Base-by-base conservation (phyloP, 768 basidiomycete species). In the Suillus clintonianus region DNA sequence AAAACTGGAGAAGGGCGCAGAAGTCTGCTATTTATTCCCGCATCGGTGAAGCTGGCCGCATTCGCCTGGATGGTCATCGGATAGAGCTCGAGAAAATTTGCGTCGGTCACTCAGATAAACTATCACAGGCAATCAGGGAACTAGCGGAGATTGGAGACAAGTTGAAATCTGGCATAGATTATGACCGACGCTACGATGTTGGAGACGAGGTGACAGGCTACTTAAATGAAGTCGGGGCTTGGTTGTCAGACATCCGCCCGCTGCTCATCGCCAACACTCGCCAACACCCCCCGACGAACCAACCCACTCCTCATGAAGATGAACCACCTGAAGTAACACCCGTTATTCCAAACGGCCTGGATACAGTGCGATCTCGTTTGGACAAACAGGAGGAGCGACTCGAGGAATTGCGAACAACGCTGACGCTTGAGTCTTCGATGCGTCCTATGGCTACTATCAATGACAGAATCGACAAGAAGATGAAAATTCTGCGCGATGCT, bases 1-100 rank as follows among this genome's bases (percentile, higher is more conserved):
- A 67, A 11, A 71, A 71, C 42, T 76, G 76, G 76, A 67, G 63
- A 53, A 70, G 70, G 27, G 69, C 72, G 9, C 74, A 76, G 45
- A 77, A 76, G 43, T 76, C 74, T 62, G 17, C 61, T 8, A 64
- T 65, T 43, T 76, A 71, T 63, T 54, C 64, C 48, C 74, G 76
- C 55, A 67, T 76, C 57, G 74, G 74, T 47, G 71, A 72, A 45
- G 73, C 69, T 24, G 74, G 74, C 39, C 68, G 73, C 27, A 66
- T 69, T n/a, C 72, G 32, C 61, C 73, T 76, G 14, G 74, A 76
- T 39, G 67, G 27, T 8, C 68, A 71, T 56, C 74, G 74, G 47
- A 19, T 67, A 37, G 71, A 70, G 59, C 72, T 64, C 19, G 76
- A 77, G n/a, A 66, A 67, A 54, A 70, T 71, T 50, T 66, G 68